Conservation (phyloP, 1,139 yeast species). For the Blastobotrys malaysiensis region DNA sequence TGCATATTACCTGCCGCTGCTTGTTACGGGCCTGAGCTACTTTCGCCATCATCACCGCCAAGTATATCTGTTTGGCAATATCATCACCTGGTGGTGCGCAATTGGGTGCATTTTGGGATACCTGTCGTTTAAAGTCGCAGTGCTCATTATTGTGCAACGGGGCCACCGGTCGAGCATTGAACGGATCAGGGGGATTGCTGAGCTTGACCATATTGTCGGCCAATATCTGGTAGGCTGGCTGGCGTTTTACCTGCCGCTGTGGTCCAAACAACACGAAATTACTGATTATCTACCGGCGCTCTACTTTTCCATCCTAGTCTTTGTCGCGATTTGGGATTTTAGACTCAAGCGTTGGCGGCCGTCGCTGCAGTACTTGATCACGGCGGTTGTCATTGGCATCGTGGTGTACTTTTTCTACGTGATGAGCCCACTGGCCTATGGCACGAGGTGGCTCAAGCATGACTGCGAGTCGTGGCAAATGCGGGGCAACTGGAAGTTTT, state of each 20-base stretch:
- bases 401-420: constrained; percentile 9
- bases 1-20: constrained; percentile 46
- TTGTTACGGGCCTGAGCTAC: constrained; percentile 49
- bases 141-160: constrained; percentile 20
- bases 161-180: constrained; percentile 10
- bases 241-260: constrained; percentile 17
- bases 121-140: constrained; percentile 20
- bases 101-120: constrained; percentile 16
- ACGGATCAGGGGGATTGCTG: constrained; percentile 9
- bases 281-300: constrained; percentile 26
- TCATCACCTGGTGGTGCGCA: constrained; percentile 44
- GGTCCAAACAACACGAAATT: constrained; percentile 12
- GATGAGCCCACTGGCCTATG: constrained; percentile 22
- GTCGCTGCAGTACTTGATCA: neutral
- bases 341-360: neutral
- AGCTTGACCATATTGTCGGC: constrained; percentile 26
- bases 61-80: constrained; percentile 55
- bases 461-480: constrained; percentile 24
- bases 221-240: constrained; percentile 23
- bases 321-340: constrained; percentile 12
- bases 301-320: constrained; percentile 23
- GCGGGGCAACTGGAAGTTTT: constrained; percentile 25
- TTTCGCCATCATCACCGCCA: constrained; percentile 43
- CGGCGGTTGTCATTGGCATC: constrained; percentile 6
- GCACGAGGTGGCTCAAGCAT: constrained; percentile 16